Evolutionary conservation across 2,329 filamentous ascomycete genomes (phyloP), one percentile per base, ranked within the genome.

Genomic region (Colletotrichum sansevieriae): DNA sequence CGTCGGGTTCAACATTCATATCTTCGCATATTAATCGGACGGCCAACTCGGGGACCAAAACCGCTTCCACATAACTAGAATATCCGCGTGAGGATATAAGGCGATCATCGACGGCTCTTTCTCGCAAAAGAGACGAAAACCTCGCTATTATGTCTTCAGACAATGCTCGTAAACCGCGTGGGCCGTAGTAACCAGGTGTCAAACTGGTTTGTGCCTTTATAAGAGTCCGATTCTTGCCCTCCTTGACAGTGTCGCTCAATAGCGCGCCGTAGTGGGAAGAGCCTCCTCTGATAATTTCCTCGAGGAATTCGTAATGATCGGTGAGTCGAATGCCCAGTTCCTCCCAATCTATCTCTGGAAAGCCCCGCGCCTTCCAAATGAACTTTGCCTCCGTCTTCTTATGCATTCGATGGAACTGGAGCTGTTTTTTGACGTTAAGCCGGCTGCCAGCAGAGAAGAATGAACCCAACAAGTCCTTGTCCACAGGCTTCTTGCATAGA

Each of bases 151-250:
- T 86, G 63, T 86, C 87, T 73, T 93, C 90, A 51, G 89, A 92
- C 86, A 97, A 93, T 59, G 87, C 80, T 56, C 88, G 87, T 59
- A 92, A 84, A 1, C 94, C 94, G 20, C 90, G 87, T 3, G 90
- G 87, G 2, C 94, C 94, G 78, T 97, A 97, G 79, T 97, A 97
- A 0, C 94, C 94, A 10, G 92, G 92, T 3, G 87, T 90, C 35
- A 91, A 83, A 63, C 83, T 85, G 56, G 85, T 83, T 33, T 88
- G 81, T 58, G 84, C 88, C 68, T 88, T 85, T 59, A 88, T 82
- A 64, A 92, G 81, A 29, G 86, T 91, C 60, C 87, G 84, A 35
- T 86, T 87, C 74, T 86, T 84, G 12, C 90, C 90, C 2, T 82
- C 78, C 77, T 84, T 83, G 49, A 92, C 82, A 12, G 82, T 85